Evolutionary conservation across 2,329 filamentous ascomycete species (phyloP).

Genomic region (Penicillium glabrum): DNA sequence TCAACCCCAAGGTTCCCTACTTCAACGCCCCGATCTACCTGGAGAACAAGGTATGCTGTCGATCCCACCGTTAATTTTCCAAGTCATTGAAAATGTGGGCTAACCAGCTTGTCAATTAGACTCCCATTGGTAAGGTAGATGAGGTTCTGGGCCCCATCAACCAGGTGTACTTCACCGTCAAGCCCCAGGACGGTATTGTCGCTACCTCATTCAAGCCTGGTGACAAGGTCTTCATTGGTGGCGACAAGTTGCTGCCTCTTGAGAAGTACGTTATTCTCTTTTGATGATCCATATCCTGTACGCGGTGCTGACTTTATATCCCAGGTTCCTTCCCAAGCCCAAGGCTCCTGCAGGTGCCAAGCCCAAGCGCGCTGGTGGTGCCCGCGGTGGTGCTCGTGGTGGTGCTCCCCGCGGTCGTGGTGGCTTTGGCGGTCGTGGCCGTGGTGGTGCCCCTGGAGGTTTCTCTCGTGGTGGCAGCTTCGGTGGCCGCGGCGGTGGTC

Average conservation of each 20-base stretch:
- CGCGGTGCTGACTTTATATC: conserved; percentile 14
- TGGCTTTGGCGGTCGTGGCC: conserved; percentile 32
- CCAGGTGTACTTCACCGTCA: conserved; percentile 97
- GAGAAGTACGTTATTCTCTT: conserved; percentile 62
- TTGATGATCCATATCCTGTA: background rate
- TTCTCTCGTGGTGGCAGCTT: conserved; percentile 21
- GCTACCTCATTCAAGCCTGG: conserved; percentile 91
- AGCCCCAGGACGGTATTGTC: conserved; percentile 94
- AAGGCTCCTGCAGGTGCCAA: conserved; percentile 70
- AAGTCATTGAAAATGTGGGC: background rate
- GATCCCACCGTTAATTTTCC: background rate
- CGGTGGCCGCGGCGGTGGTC: conserved; percentile 46
- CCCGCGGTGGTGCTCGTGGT: conserved; percentile 58
- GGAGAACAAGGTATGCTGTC: conserved; percentile 78
- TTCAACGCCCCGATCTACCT: conserved; percentile 99
- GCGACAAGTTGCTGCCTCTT: conserved; percentile 90
- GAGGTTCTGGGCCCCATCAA: conserved; percentile 97
- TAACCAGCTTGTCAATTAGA: conserved; percentile 50
- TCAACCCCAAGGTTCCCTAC: conserved; percentile 94
- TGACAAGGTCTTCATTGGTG: conserved; percentile 95
- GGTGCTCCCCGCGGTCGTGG: conserved; percentile 36
- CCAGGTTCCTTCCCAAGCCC: conserved; percentile 85
- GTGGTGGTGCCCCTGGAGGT: conserved; percentile 51
- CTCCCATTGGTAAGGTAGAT: conserved; percentile 91
- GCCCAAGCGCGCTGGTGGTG: conserved; percentile 68